Percentiles rank a stretch among this genome's conserved stretches.
These are phyloP conservation scores for Ulota crispa DNA, from an alignment of 225 moss, liverwort and hornwort genomes.

Conservation along the genomic window DNA sequence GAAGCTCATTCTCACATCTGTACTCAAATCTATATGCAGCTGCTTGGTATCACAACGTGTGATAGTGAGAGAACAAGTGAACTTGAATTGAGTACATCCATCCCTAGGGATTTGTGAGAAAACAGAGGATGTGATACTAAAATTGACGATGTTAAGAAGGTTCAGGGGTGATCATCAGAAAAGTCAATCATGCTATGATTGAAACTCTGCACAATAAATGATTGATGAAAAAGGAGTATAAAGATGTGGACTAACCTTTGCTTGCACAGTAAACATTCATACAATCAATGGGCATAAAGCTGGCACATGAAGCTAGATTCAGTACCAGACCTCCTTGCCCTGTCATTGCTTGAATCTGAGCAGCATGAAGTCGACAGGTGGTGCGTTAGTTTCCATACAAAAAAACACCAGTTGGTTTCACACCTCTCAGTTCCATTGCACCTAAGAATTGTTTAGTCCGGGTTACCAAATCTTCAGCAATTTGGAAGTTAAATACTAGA, in stretches of 20 bases:
- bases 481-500: not conserved
- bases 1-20: not conserved
- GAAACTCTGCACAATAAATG: not conserved
- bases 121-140: not conserved
- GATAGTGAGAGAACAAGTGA: not conserved
- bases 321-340: constrained; percentile 53
- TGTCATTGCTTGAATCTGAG: constrained; percentile 35
- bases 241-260: constrained; percentile 52
- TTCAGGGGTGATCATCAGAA: not conserved
- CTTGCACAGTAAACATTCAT: constrained; percentile 43
- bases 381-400: not conserved
- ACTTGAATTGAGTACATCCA: not conserved
- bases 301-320: constrained; percentile 56
- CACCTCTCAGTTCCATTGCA: too few relatives aligned
- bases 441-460: too few relatives aligned
- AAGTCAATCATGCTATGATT: not conserved
- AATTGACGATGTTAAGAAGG: not conserved
- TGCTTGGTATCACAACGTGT: not conserved
- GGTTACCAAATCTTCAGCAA: too few relatives aligned
- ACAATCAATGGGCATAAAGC: constrained; percentile 28
- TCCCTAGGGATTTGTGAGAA: not conserved
- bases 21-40: not conserved
- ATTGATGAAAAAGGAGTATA: not conserved
- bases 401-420: not conserved
- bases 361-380: not conserved